Evolutionary conservation across 2,329 filamentous ascomycete genomes (phyloP).

Genomic region (Remersonia thermophila): DNA sequence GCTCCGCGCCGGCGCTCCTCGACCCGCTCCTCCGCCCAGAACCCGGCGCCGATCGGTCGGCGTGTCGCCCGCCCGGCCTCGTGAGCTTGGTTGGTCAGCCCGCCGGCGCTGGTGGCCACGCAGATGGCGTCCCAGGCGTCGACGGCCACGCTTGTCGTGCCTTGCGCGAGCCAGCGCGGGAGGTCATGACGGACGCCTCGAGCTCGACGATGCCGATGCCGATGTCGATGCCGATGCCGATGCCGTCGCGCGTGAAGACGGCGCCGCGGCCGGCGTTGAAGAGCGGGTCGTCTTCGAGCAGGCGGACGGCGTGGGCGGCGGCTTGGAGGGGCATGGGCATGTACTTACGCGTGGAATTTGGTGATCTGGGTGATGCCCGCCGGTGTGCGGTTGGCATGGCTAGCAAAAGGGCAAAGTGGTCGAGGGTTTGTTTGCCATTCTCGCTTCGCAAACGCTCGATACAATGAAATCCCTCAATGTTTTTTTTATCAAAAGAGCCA

Average conservation of each 20-base stretch:
- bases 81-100: constrained; percentile 82
- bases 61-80: constrained; percentile 75
- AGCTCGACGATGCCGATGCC: constrained; percentile 79
- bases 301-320: constrained; percentile 60
- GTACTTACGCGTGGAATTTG: constrained; percentile 35
- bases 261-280: constrained; percentile 80
- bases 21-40: constrained; percentile 79
- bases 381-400: not conserved
- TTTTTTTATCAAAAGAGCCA: too few species aligned
- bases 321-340: constrained; percentile 53
- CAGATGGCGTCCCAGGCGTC: constrained; percentile 66
- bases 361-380: constrained; percentile 25
- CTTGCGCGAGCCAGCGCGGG: constrained; percentile 62
- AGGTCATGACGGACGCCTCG: constrained; percentile 80
- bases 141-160: constrained; percentile 71
- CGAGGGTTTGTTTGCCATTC: too few species aligned
- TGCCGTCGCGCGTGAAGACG: constrained; percentile 73
- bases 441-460: too few species aligned
- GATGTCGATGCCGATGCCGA: too few species aligned
- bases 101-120: constrained; percentile 56
- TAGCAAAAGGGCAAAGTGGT: too few species aligned
- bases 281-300: constrained; percentile 66
- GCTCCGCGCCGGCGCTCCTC: too few species aligned
- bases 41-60: constrained; percentile 72
- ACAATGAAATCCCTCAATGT: too few species aligned